These are phyloP conservation scores for Tetracentron sinense DNA, from an alignment of 164 flowering plant genomes.

Conservation along the genomic window DNA sequence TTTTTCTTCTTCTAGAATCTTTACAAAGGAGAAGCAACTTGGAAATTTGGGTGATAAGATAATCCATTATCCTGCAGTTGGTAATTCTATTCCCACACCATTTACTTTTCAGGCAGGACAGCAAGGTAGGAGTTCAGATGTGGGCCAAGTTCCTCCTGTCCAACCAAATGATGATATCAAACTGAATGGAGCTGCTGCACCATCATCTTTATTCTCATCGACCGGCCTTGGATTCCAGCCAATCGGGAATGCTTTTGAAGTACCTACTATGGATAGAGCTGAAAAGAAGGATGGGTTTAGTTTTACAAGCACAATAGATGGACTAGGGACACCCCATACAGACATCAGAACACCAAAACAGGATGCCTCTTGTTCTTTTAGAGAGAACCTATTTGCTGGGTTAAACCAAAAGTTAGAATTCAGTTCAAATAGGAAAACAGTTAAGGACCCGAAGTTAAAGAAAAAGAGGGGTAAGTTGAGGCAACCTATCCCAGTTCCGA, in stretches of 20 bases:
- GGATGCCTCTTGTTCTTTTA: slow-evolving; percentile 13
- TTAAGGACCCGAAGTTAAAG: slow-evolving; percentile 32
- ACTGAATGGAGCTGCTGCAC: slow-evolving; percentile 8
- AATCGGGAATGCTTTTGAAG: slow-evolving; percentile 17
- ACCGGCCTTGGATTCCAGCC: slow-evolving; percentile 18
- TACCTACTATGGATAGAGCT: slow-evolving; percentile 17
- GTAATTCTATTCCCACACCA: slow-evolving; percentile 17
- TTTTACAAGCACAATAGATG: slow-evolving; percentile 32
- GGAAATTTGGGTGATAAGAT: slow-evolving; percentile 12
- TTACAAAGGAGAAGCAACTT: slow-evolving; percentile 10
- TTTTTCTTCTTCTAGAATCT: slow-evolving; percentile 17
- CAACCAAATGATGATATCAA: slow-evolving; percentile 15
- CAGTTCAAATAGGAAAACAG: slow-evolving; percentile 36
- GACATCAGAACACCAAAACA: slow-evolving; percentile 40
- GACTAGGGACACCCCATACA: slow-evolving; percentile 16
- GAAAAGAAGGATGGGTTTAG: slow-evolving; percentile 26
- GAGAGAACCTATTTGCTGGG: slow-evolving; percentile 28
- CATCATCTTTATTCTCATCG: slow-evolving; percentile 24
- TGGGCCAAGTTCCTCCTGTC: slow-evolving; percentile 14
- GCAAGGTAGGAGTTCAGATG: slow-evolving; percentile 12
- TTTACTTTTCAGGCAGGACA: slow-evolving; percentile 22
- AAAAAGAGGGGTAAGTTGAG: slow-evolving; percentile 48
- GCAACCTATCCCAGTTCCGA: slow-evolving; percentile 27
- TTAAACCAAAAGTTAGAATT: slow-evolving; percentile 37
- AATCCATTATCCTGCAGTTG: slow-evolving; percentile 9